Evolutionary conservation across 1,284 basidiomycete genomes (phyloP).

Genomic region (Volvariella volvacea): DNA sequence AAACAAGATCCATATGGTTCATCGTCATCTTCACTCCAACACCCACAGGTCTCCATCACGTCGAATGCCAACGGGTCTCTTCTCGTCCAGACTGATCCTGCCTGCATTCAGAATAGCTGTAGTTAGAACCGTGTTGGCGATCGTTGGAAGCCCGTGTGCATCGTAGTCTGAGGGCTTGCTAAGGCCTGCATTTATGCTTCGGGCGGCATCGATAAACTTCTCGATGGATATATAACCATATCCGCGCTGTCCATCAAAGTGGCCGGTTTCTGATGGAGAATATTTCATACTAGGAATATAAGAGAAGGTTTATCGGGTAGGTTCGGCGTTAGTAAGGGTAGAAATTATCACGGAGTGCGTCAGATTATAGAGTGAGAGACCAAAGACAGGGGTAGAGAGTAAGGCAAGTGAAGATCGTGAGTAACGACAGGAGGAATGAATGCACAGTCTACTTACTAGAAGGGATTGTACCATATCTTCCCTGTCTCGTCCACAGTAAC

Average conservation of each 20-base stretch:
- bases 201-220: conserved; percentile 82
- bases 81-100: conserved; percentile 83
- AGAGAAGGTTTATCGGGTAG: no score
- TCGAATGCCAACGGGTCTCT: conserved; percentile 73
- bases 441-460: conserved; percentile 63
- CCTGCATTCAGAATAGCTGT: conserved; percentile 92
- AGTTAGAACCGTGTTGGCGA: conserved; percentile 82
- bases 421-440: conserved; percentile 4
- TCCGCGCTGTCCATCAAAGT: conserved; percentile 89
- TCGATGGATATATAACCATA: conserved; percentile 90
- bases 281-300: conserved; percentile 73
- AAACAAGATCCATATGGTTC: background rate
- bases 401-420: no score
- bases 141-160: conserved; percentile 77
- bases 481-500: conserved; percentile 79
- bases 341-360: background rate
- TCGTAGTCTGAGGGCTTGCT: conserved; percentile 71
- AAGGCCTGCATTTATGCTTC: conserved; percentile 68
- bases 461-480: conserved; percentile 82
- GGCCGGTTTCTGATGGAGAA: conserved; percentile 83
- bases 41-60: conserved; percentile 60
- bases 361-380: background rate
- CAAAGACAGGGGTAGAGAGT: no score
- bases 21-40: conserved; percentile 45
- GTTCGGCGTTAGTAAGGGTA: no score